A percentile compares a stretch with the other conserved stretches of the same genome.
These are phyloP conservation scores for Suillus lakei DNA, from an alignment of 768 basidiomycete species.

Conservation along the genomic window DNA sequence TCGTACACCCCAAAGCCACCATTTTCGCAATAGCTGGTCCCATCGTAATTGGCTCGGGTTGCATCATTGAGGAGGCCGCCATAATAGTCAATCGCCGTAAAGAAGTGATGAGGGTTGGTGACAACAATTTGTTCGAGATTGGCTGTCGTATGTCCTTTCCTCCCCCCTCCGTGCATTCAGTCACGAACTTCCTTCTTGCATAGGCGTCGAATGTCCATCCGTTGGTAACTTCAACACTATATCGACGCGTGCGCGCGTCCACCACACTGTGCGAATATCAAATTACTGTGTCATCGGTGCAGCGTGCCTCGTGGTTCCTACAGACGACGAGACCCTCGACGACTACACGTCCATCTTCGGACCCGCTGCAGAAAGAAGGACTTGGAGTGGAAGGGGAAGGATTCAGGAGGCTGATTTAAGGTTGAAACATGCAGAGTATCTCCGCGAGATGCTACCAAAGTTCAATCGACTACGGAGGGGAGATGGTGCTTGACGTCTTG, in stretches of 20 bases:
- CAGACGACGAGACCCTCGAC: conserved; percentile 76
- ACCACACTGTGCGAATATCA: conserved; percentile 79
- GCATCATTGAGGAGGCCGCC: conserved; percentile 90
- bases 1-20: conserved; percentile 93
- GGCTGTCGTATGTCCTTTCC: conserved; percentile 73
- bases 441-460: conserved; percentile 90
- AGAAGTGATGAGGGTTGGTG: conserved; percentile 91
- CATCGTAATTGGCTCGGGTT: conserved; percentile 86
- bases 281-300: conserved; percentile 86
- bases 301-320: conserved; percentile 77
- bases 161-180: conserved; percentile 3
- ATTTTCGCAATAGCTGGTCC: conserved; percentile 91
- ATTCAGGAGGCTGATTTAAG: conserved; percentile 84
- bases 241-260: conserved; percentile 80
- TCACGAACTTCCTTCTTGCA: neutral
- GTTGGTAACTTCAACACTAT: conserved; percentile 89
- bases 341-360: conserved; percentile 90
- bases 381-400: conserved; percentile 86
- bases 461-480: conserved; percentile 69
- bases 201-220: conserved; percentile 86
- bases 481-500: conserved; percentile 3
- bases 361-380: conserved; percentile 68
- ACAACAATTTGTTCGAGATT: conserved; percentile 94
- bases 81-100: conserved; percentile 91
- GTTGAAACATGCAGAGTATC: conserved; percentile 88